Evolutionary conservation across 129 eudicot species (phyloP).

Genomic region (Smallanthus sonchifolius): DNA sequence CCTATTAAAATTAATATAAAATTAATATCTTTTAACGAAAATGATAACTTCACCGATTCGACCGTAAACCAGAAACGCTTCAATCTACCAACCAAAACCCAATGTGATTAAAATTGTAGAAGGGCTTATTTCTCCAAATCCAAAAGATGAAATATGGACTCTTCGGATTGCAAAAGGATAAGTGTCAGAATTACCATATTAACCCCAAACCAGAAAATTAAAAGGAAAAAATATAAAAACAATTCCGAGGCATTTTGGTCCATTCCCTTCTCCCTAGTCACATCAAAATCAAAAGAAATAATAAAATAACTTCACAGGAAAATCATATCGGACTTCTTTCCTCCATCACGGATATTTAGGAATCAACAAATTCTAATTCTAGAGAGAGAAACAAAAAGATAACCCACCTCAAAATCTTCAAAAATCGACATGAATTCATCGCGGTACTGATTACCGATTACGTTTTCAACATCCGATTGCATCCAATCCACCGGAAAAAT

Average conservation of each 20-base stretch:
- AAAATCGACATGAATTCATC: too few species aligned
- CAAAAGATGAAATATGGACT: not conserved
- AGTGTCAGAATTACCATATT: not conserved
- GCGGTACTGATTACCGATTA: not conserved
- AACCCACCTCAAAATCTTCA: not conserved
- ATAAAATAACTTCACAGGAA: not conserved
- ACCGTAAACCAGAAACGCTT: too few species aligned
- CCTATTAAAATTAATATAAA: too few species aligned
- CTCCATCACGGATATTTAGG: slow-evolving; percentile 26
- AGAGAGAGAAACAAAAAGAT: slow-evolving; percentile 27
- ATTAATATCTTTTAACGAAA: too few species aligned
- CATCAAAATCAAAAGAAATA: slow-evolving; percentile 4
- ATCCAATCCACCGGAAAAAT: slow-evolving; percentile 6
- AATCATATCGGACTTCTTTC: slow-evolving; percentile 18
- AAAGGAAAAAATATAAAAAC: not conserved
- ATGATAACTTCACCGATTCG: too few species aligned
- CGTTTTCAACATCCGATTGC: not conserved
- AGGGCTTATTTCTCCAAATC: not conserved
- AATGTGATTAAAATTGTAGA: too few species aligned
- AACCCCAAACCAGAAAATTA: slow-evolving; percentile 16
- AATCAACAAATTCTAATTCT: not conserved
- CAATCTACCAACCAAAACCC: too few species aligned
- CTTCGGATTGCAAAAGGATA: slow-evolving; percentile 19
- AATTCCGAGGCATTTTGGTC: slow-evolving; percentile 30
- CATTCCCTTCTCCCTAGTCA: slow-evolving; percentile 6